Conservation (phyloP, 495 filamentous ascomycete species). For the Cercophora samala region DNA sequence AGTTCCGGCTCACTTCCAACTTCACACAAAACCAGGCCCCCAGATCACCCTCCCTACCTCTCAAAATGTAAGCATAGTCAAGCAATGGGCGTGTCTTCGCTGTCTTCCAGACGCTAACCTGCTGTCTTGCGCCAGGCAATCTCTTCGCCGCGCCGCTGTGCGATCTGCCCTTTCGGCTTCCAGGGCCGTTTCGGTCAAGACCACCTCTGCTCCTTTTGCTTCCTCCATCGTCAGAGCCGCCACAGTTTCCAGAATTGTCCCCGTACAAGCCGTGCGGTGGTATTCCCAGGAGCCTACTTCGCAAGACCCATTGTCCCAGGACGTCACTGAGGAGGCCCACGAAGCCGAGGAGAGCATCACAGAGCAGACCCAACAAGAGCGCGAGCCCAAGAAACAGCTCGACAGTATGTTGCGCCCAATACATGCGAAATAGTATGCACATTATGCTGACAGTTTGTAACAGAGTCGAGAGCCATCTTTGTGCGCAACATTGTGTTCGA, state of each 20-base stretch:
- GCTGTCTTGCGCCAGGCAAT: conserved; percentile 41
- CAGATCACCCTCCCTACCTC: not conserved
- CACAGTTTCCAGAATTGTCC: conserved; percentile 19
- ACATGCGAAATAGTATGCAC: not conserved
- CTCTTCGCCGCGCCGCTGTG: conserved; percentile 54
- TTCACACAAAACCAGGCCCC: not conserved
- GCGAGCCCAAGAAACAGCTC: not conserved
- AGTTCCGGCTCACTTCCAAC: not conserved
- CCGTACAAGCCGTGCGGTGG: conserved; percentile 31
- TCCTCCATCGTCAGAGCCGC: conserved; percentile 26
- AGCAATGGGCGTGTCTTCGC: not conserved
- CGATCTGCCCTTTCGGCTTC: conserved; percentile 54
- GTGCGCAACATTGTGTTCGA: conserved; percentile 88
- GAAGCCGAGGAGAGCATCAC: conserved; percentile 5
- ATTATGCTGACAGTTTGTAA: not conserved
- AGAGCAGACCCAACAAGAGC: not conserved
- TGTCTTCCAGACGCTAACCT: not conserved
- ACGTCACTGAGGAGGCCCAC: conserved; percentile 23
- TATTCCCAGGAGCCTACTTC: conserved; percentile 31
- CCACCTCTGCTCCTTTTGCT: conserved; percentile 36
- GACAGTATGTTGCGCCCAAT: not conserved
- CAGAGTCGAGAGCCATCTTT: conserved; percentile 49
- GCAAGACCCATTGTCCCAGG: conserved; percentile 3
- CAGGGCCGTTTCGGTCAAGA: conserved; percentile 41
- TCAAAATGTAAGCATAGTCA: conserved; percentile 12